Percentiles rank a stretch among this genome's conserved stretches.
phyloP scores from a whole-genome alignment of 2,329 filamentous ascomycete genomes.

The Alternaria novae-zelandiae region DNA sequence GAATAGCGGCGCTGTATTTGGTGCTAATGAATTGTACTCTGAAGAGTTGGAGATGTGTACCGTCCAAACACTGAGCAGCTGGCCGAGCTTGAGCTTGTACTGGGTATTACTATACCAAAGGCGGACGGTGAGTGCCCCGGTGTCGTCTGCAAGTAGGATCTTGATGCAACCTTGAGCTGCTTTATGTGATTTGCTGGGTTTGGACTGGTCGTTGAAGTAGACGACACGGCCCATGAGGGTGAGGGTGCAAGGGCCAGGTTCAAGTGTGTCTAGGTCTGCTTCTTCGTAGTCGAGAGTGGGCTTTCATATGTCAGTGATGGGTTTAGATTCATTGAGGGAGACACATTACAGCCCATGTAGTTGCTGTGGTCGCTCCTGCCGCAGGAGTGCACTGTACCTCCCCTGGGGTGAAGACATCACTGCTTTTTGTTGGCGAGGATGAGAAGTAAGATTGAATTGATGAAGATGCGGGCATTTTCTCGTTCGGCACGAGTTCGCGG shows the following conservation, averaged over 20 bases:
- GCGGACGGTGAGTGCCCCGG: slow-evolving; percentile 61
- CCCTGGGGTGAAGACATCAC: slow-evolving; percentile 61
- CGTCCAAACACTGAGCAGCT: slow-evolving; percentile 64
- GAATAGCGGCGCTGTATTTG: slow-evolving; percentile 56
- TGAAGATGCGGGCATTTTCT: slow-evolving; percentile 44
- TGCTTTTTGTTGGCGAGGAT: slow-evolving; percentile 34
- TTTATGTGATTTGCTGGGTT: slow-evolving; percentile 51
- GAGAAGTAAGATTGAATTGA: slow-evolving; percentile 56
- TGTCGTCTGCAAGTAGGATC: slow-evolving; percentile 63
- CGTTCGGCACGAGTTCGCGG: neutral
- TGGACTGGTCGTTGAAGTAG: slow-evolving; percentile 58
- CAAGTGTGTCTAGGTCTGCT: slow-evolving; percentile 55
- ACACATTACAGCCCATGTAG: slow-evolving; percentile 20
- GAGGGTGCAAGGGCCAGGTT: slow-evolving; percentile 59
- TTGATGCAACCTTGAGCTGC: slow-evolving; percentile 60
- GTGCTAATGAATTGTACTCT: slow-evolving; percentile 50
- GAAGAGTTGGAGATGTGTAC: slow-evolving; percentile 59
- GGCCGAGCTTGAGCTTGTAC: slow-evolving; percentile 58
- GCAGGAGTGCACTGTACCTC: slow-evolving; percentile 53
- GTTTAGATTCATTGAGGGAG: neutral
- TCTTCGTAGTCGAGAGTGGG: slow-evolving; percentile 58
- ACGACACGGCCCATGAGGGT: slow-evolving; percentile 63
- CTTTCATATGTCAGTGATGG: slow-evolving; percentile 39
- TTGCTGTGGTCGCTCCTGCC: slow-evolving; percentile 25
- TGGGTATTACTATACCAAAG: slow-evolving; percentile 56